Base-by-base conservation (phyloP, 495 filamentous ascomycete genomes). In the Penicillium goetzii region DNA sequence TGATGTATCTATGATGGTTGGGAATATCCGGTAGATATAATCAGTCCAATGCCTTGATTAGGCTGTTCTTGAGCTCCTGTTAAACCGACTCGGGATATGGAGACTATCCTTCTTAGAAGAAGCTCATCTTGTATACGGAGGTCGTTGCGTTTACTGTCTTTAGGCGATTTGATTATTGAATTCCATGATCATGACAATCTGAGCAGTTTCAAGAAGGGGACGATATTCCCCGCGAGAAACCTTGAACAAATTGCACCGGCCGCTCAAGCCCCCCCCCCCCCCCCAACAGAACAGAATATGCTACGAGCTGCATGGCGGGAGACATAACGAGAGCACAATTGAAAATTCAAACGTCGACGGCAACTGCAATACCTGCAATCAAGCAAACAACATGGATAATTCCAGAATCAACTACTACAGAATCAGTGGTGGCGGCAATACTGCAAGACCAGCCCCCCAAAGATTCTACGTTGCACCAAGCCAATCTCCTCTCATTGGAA, bases 351-450 rank as follows among this genome's bases (percentile, higher is more conserved):
- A 6, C 25, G n/a, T 26, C 25, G 5, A 51, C 25, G 53, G n/a
- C 52, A 21, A 55, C 17, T 10, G 6, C 52, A 55, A 55, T 33
- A 34, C 15, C 26, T 21, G 9, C 28, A 32, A 12, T 47, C 43
- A 47, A 47, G 51, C 32, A 30, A 51, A 51, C 12, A 26, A n/a
- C 14, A 28, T 51, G 4, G n/a, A 47, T 17, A 30, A n/a, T 51
- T 51, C 25, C 47, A 51, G 47, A 51, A 28, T 7, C 25, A 30
- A 38, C 49, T 58, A 47, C 33, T 23, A 51, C 34, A 59, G 53
- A 65, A 65, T 68, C 62, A 55, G 64, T 55, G 63, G 68, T 69
- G 67, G 64, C 64, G 62, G 67, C 51, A 52, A 70, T 68, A 3
- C 43, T 47, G 64, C 70, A 68, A 62, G 55, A 66, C 68, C 70